A percentile compares a stretch with the other conserved stretches of the same genome.
phyloP scores from a whole-genome alignment of 2,329 filamentous ascomycete species.

The Cytospora piceicola region DNA sequence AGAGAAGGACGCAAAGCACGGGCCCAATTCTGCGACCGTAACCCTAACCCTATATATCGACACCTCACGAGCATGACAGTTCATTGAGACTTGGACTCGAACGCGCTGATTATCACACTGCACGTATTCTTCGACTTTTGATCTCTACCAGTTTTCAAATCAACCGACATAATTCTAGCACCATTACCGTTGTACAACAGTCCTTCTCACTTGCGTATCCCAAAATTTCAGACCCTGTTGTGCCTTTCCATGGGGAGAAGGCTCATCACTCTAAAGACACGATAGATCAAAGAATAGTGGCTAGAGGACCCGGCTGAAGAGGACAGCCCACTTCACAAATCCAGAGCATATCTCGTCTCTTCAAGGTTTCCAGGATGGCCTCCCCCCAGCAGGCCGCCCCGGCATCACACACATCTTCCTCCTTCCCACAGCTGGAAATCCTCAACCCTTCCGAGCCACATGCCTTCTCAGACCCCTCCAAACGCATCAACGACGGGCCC shows the following conservation, averaged over 20 bases:
- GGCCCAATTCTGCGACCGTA: too few species aligned
- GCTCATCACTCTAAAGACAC: neutral
- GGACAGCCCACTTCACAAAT: neutral
- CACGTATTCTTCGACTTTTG: neutral
- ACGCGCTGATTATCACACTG: neutral
- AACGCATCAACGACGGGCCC: slow-evolving; percentile 81
- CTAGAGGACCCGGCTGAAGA: neutral
- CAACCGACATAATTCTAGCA: neutral
- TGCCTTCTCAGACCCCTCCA: slow-evolving; percentile 69
- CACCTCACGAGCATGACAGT: neutral
- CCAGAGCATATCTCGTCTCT: neutral
- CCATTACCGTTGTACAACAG: neutral
- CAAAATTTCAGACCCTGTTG: neutral
- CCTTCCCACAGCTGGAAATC: slow-evolving; percentile 47
- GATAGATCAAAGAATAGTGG: neutral
- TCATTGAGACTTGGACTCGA: neutral
- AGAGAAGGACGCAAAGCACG: neutral
- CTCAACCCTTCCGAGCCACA: slow-evolving; percentile 55
- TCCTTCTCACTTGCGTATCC: neutral
- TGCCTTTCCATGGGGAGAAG: neutral
- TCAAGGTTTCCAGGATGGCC: slow-evolving; percentile 2
- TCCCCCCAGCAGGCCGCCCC: slow-evolving; percentile 6
- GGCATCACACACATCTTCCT: slow-evolving; percentile 10
- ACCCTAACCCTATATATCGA: neutral
- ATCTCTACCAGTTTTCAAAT: neutral